These are phyloP conservation scores for Pulveroboletus sp. DNA, from an alignment of 768 basidiomycete species.

Conservation along the genomic window DNA sequence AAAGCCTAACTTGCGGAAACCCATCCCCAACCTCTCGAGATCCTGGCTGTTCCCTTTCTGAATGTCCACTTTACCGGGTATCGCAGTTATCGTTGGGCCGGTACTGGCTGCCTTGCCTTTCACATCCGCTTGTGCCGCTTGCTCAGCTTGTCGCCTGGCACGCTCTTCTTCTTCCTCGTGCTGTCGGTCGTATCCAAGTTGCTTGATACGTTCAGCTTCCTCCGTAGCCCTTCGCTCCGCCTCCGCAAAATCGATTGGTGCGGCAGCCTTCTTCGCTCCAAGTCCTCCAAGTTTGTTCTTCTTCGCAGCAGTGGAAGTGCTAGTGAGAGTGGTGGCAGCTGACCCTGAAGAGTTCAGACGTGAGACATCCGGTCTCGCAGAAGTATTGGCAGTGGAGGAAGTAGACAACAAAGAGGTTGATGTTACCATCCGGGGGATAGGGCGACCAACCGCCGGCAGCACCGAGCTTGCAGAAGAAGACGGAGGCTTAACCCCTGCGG, in stretches of 20 bases:
- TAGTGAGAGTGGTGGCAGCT: slow-evolving; percentile 25
- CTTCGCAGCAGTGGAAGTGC: slow-evolving; percentile 38
- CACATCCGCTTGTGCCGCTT: slow-evolving; percentile 27
- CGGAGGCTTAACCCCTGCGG: slow-evolving; percentile 40
- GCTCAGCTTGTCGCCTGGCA: slow-evolving; percentile 57
- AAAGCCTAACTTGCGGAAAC: slow-evolving; percentile 78
- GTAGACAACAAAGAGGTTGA: slow-evolving; percentile 57
- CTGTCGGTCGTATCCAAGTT: slow-evolving; percentile 86
- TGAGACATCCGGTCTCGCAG: slow-evolving; percentile 38
- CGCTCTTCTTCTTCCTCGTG: slow-evolving; percentile 81
- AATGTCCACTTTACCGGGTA: slow-evolving; percentile 27
- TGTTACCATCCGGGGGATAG: slow-evolving; percentile 57
- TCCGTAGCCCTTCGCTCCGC: slow-evolving; percentile 87
- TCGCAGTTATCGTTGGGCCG: slow-evolving; percentile 20
- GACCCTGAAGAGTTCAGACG: slow-evolving; percentile 40
- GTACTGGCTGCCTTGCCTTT: slow-evolving; percentile 29
- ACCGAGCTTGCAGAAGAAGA: slow-evolving; percentile 47
- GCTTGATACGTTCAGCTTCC: slow-evolving; percentile 88
- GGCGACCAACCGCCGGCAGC: slow-evolving; percentile 57
- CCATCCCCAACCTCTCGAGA: slow-evolving; percentile 56
- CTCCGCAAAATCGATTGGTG: slow-evolving; percentile 87
- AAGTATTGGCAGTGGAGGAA: slow-evolving; percentile 24
- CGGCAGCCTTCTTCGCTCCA: slow-evolving; percentile 82
- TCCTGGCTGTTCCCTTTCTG: slow-evolving; percentile 44
- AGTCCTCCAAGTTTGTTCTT: slow-evolving; percentile 72